Evolutionary conservation across 2,329 filamentous ascomycete species (phyloP).

Genomic region (Fusarium sp.): DNA sequence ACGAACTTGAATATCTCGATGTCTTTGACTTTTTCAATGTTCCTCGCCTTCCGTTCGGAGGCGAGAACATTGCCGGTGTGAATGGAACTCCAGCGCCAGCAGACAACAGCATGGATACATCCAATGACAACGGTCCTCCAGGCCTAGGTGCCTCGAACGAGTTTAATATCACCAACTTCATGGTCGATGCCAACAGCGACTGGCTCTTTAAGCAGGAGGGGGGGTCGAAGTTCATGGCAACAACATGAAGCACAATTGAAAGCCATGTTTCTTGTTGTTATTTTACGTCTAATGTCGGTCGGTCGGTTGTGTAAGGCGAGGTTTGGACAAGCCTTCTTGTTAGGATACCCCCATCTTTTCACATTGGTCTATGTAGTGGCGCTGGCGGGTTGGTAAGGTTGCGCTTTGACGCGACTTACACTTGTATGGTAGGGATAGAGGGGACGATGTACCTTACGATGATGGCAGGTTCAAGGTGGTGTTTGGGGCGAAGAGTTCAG

Average conservation of each 20-base stretch:
- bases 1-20: constrained; percentile 90
- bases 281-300: not conserved
- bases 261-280: not conserved
- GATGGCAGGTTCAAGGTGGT: not conserved
- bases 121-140: constrained; percentile 36
- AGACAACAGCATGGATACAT: constrained; percentile 43
- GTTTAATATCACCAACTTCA: constrained; percentile 83
- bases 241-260: constrained; percentile 12
- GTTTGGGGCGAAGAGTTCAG: not conserved
- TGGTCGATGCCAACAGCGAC: constrained; percentile 78
- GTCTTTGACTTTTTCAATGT: constrained; percentile 97
- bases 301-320: not conserved
- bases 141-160: constrained; percentile 61
- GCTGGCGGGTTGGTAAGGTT: not conserved
- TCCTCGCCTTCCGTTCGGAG: constrained; percentile 72
- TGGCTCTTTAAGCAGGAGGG: constrained; percentile 74
- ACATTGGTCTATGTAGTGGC: constrained; percentile 1
- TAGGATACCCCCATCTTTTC: constrained; percentile 32
- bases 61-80: constrained; percentile 45
- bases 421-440: constrained; percentile 1
- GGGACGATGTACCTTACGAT: not conserved
- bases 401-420: not conserved
- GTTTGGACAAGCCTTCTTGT: constrained; percentile 17
- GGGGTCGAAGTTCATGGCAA: constrained; percentile 42
- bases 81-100: constrained; percentile 31